Percentiles rank a stretch among this genome's conserved stretches.
These are phyloP conservation scores for Geranium incanum DNA, from an alignment of 441 rosid genomes.

Conservation along the genomic window DNA sequence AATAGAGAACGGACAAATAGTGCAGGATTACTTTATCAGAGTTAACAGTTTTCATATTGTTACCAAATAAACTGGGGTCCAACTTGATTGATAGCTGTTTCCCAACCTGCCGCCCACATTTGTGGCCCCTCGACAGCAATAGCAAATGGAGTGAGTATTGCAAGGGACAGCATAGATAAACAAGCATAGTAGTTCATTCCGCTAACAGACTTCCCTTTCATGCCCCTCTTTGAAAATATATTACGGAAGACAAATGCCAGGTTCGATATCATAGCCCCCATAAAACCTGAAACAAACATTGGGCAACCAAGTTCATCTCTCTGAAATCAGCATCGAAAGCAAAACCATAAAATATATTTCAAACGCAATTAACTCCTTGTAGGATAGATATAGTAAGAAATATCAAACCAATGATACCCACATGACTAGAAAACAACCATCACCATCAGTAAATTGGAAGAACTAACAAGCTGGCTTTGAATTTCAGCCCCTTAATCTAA, in stretches of 20 bases:
- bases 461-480: too few species aligned
- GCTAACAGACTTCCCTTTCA: slow-evolving; percentile 90
- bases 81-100: slow-evolving; percentile 41
- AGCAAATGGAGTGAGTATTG: slow-evolving; percentile 87
- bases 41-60: slow-evolving; percentile 15
- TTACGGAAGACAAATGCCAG: slow-evolving; percentile 91
- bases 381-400: too few species aligned
- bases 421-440: slow-evolving; percentile 4
- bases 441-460: background rate
- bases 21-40: background rate
- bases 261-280: slow-evolving; percentile 98
- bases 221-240: slow-evolving; percentile 91
- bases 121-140: slow-evolving; percentile 74
- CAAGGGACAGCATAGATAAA: slow-evolving; percentile 73
- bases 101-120: slow-evolving; percentile 61
- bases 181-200: slow-evolving; percentile 85
- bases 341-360: too few species aligned
- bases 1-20: background rate
- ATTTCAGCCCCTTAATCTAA: too few species aligned
- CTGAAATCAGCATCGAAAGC: too few species aligned
- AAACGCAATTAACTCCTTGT: too few species aligned
- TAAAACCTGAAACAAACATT: slow-evolving; percentile 44
- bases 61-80: slow-evolving; percentile 63
- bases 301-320: too few species aligned
- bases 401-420: slow-evolving; percentile 11